Evolutionary conservation across 1,284 basidiomycete genomes (phyloP).

Genomic region (Naganishia sp.): DNA sequence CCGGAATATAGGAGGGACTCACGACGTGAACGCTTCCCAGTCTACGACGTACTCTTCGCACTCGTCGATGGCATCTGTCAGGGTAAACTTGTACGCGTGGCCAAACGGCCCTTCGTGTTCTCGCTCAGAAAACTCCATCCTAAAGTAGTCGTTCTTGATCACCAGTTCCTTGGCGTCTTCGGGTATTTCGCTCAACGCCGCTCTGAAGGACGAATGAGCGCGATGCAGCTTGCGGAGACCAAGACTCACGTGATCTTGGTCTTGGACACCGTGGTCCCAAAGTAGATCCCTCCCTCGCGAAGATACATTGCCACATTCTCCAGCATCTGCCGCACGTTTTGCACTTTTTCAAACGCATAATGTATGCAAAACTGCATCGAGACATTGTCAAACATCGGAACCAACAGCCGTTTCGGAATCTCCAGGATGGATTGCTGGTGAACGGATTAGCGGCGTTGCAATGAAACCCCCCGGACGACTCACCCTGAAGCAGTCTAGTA

Average conservation of each 20-base stretch:
- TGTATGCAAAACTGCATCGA: slow-evolving; percentile 99
- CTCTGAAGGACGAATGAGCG: slow-evolving; percentile 55
- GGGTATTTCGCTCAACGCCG: slow-evolving; percentile 69
- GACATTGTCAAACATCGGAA: slow-evolving; percentile 78
- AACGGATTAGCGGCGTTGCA: slow-evolving; percentile 16
- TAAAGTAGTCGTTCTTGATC: slow-evolving; percentile 90
- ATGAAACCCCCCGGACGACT: slow-evolving; percentile 34
- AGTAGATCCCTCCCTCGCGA: slow-evolving; percentile 78
- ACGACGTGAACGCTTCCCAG: slow-evolving; percentile 91
- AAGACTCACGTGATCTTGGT: slow-evolving; percentile 72
- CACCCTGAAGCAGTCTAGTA: slow-evolving; percentile 82
- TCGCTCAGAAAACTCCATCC: slow-evolving; percentile 75
- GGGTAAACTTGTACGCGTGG: slow-evolving; percentile 89
- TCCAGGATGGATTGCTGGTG: slow-evolving; percentile 64
- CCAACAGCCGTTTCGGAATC: slow-evolving; percentile 64
- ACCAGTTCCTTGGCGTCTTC: slow-evolving; percentile 62
- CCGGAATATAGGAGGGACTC: slow-evolving; percentile 46
- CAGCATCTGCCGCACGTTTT: slow-evolving; percentile 88
- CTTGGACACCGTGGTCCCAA: slow-evolving; percentile 92
- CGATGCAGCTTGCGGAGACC: neutral
- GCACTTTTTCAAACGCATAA: slow-evolving; percentile 89
- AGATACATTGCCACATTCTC: slow-evolving; percentile 83
- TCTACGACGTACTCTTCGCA: slow-evolving; percentile 95
- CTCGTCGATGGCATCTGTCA: slow-evolving; percentile 92
- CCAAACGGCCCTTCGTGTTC: slow-evolving; percentile 71